phyloP scores from a whole-genome alignment of 164 flowering plant genomes.

The Macadamia tetraphylla region DNA sequence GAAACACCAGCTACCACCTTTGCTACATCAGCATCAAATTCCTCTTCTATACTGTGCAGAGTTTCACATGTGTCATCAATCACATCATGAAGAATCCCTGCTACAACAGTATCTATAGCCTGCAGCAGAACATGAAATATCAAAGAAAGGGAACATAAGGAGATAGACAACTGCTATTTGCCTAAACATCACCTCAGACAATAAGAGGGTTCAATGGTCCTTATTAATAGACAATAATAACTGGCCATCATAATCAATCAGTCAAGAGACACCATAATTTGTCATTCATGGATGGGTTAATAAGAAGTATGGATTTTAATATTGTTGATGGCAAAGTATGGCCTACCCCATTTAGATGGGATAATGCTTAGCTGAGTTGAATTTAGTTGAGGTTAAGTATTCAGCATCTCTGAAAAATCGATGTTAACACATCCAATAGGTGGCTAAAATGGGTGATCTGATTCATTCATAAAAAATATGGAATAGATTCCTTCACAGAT shows the following conservation, averaged over 20 bases:
- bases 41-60: constrained; percentile 51
- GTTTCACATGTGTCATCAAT: constrained; percentile 75
- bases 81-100: constrained; percentile 94
- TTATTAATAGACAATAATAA: too few species aligned
- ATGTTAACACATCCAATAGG: too few species aligned
- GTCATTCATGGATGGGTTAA: too few species aligned
- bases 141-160: constrained; percentile 1
- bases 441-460: too few species aligned
- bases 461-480: background rate
- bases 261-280: background rate
- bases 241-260: too few species aligned
- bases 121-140: constrained; percentile 21
- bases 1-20: constrained; percentile 88
- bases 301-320: too few species aligned
- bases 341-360: too few species aligned
- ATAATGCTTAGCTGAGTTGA: too few species aligned
- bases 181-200: background rate
- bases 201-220: too few species aligned
- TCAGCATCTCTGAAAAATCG: too few species aligned
- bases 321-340: too few species aligned
- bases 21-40: constrained; percentile 80
- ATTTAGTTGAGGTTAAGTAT: background rate
- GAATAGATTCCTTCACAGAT: background rate
- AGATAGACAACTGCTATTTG: background rate
- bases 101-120: constrained; percentile 93